Conservation (phyloP, 306 rosid species). For the Hippophae rhamnoides region DNA sequence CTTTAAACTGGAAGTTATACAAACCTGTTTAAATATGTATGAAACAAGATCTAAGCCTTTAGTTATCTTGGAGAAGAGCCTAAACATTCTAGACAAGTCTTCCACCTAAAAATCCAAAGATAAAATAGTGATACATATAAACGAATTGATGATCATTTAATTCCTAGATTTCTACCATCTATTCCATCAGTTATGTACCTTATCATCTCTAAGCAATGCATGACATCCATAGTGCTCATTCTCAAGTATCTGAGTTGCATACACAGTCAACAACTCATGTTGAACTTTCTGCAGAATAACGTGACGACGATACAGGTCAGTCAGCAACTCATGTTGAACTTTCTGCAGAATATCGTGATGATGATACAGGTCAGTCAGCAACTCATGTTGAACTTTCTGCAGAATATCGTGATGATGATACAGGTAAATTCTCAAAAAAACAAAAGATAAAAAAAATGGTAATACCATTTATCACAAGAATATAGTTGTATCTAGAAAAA, state of each 20-base stretch:
- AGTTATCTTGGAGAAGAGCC: constrained; percentile 92
- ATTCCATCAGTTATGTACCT: constrained; percentile 19
- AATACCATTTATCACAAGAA: background rate
- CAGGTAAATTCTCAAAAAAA: background rate
- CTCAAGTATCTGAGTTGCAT: constrained; percentile 45
- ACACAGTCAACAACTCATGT: constrained; percentile 38
- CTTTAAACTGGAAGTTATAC: constrained; percentile 7
- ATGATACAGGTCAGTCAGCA: too few species aligned
- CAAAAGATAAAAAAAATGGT: background rate
- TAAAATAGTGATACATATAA: constrained; percentile 5
- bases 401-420: constrained; percentile 2
- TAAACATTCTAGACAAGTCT: constrained; percentile 92
- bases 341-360: too few species aligned
- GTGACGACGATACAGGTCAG: too few species aligned
- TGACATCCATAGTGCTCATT: constrained; percentile 53
- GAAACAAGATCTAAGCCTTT: constrained; percentile 87
- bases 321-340: too few species aligned
- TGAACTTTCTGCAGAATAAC: constrained; percentile 34
- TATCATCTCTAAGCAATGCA: constrained; percentile 49
- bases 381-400: too few species aligned
- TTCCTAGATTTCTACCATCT: constrained; percentile 5
- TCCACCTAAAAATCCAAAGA: constrained; percentile 43
- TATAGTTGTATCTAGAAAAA: background rate
- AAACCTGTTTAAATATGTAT: constrained; percentile 77
- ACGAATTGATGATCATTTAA: background rate